Conservation (phyloP, 129 eudicot genomes). For the carrot (Daucus carota) region DNA sequence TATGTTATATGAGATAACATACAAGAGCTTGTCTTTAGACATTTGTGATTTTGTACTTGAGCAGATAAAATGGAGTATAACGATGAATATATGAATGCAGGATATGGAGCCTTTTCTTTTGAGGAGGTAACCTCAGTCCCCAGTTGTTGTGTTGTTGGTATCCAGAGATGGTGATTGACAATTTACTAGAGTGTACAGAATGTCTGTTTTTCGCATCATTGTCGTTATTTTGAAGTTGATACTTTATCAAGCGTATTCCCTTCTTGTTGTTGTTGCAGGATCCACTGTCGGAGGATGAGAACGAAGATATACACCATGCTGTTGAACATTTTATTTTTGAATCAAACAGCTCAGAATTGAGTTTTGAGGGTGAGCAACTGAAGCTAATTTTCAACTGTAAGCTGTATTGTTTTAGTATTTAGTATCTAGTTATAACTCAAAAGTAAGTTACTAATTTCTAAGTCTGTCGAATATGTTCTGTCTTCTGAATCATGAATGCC, state of each 20-base stretch:
- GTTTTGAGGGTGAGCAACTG: slow-evolving; percentile 4
- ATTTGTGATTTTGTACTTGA: background rate
- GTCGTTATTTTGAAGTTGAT: too few species aligned
- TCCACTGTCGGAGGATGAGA: background rate
- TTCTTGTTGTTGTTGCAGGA: too few species aligned
- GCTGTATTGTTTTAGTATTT: background rate
- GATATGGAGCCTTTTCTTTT: background rate
- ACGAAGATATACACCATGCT: background rate
- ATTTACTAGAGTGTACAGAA: too few species aligned
- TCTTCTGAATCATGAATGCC: background rate
- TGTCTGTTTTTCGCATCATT: too few species aligned
- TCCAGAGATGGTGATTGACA: too few species aligned
- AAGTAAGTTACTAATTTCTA: too few species aligned
- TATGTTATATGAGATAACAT: too few species aligned
- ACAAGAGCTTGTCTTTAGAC: too few species aligned
- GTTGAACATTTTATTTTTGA: background rate
- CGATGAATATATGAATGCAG: background rate
- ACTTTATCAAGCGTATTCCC: too few species aligned
- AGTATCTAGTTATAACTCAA: background rate
- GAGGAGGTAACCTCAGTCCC: too few species aligned
- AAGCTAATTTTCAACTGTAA: background rate
- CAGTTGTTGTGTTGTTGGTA: too few species aligned
- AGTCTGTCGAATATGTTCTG: too few species aligned
- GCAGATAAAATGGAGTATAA: background rate
- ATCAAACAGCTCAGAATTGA: background rate